Conservation (phyloP, 2,329 filamentous ascomycete genomes). For the Mycogone perniciosa region DNA sequence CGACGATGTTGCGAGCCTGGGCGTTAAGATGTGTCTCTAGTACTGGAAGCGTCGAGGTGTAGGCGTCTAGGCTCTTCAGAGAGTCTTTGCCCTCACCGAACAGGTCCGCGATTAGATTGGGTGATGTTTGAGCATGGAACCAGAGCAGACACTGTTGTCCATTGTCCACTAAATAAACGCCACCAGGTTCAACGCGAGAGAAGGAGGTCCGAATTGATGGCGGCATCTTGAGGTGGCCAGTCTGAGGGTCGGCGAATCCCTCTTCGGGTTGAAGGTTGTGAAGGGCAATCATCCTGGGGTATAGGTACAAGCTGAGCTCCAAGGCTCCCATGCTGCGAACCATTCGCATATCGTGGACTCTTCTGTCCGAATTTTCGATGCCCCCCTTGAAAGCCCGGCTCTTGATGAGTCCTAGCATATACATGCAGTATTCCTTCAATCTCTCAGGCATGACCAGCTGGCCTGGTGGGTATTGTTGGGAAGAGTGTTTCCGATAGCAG, state of each 20-base stretch:
- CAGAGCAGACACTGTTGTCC: slow-evolving; percentile 87
- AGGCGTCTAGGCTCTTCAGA: slow-evolving; percentile 74
- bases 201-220: slow-evolving; percentile 76
- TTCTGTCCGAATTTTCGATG: slow-evolving; percentile 80
- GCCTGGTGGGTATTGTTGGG: slow-evolving; percentile 76
- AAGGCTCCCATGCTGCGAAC: slow-evolving; percentile 79
- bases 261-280: slow-evolving; percentile 85
- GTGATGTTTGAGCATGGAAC: slow-evolving; percentile 88
- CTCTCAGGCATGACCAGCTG: slow-evolving; percentile 94
- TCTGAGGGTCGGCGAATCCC: slow-evolving; percentile 82
- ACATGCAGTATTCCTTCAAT: slow-evolving; percentile 95
- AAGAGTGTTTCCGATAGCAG: slow-evolving; percentile 87
- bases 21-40: slow-evolving; percentile 90
- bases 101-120: slow-evolving; percentile 82
- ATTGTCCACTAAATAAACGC: slow-evolving; percentile 91
- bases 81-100: slow-evolving; percentile 69
- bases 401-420: slow-evolving; percentile 84
- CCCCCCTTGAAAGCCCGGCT: slow-evolving; percentile 90
- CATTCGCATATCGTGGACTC: slow-evolving; percentile 87
- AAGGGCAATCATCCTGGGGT: slow-evolving; percentile 85
- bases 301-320: slow-evolving; percentile 87
- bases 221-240: slow-evolving; percentile 81
- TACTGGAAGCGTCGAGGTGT: slow-evolving; percentile 71
- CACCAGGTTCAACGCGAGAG: slow-evolving; percentile 81
- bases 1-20: slow-evolving; percentile 87